Conservation (phyloP, 192 early-diverging fungal genomes). For the Coemansia sp. region DNA sequence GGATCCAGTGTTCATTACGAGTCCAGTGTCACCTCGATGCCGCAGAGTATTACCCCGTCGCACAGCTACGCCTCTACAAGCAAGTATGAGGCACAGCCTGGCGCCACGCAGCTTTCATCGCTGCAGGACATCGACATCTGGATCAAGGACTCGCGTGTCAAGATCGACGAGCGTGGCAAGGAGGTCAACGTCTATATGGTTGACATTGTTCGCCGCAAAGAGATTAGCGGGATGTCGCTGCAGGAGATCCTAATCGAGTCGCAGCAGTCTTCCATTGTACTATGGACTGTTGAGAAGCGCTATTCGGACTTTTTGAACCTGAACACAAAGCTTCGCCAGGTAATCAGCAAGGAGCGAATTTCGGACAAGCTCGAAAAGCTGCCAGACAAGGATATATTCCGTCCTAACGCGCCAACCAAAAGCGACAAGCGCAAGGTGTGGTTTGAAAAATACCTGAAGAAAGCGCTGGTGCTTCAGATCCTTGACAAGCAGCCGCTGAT, state of each 20-base stretch:
- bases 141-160: conserved; percentile 61
- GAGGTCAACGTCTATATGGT: conserved; percentile 64
- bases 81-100: background rate
- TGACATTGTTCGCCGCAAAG: conserved; percentile 41
- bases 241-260: conserved; percentile 50
- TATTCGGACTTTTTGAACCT: conserved; percentile 84
- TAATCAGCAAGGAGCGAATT: conserved; percentile 35
- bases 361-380: conserved; percentile 68
- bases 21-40: background rate
- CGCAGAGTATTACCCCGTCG: background rate
- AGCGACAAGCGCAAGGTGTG: conserved; percentile 83
- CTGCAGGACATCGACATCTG: conserved; percentile 53
- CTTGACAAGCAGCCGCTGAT: conserved; percentile 66
- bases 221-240: conserved; percentile 48
- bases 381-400: conserved; percentile 85
- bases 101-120: conserved; percentile 46
- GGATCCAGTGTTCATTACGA: conserved; percentile 1
- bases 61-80: conserved; percentile 4
- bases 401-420: conserved; percentile 78
- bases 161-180: conserved; percentile 75
- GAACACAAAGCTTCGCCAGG: conserved; percentile 70
- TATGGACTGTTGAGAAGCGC: conserved; percentile 86
- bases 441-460: conserved; percentile 82
- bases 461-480: conserved; percentile 61
- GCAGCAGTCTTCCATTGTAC: conserved; percentile 52